Evolutionary conservation across 441 rosid genomes (phyloP).

Genomic region (Populus hybrid): DNA sequence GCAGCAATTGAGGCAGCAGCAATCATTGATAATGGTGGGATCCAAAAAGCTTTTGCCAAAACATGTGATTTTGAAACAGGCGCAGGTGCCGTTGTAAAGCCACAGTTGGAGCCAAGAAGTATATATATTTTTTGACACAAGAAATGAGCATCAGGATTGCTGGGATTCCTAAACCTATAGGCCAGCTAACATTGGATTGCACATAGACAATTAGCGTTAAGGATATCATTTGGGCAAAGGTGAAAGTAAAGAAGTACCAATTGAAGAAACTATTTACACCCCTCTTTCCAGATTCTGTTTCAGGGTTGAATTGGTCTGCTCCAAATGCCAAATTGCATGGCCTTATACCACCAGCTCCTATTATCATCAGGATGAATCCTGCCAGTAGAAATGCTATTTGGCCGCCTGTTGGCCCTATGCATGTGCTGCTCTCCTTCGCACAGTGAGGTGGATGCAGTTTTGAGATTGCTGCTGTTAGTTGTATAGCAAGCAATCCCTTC

Average conservation of each 20-base stretch:
- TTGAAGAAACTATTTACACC: constrained; percentile 77
- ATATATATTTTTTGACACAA: constrained; percentile 13
- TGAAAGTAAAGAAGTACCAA: constrained; percentile 80
- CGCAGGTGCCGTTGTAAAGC: too few species aligned
- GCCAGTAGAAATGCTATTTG: constrained; percentile 53
- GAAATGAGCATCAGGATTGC: constrained; percentile 56
- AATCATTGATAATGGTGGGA: too few species aligned
- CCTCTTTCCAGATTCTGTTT: constrained; percentile 59
- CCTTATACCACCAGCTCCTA: constrained; percentile 70
- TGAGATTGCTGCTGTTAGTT: too few species aligned
- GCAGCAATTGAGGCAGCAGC: too few species aligned
- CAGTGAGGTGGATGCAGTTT: constrained; percentile 62
- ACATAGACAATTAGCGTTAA: constrained; percentile 60
- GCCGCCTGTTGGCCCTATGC: constrained; percentile 50
- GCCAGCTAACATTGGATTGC: constrained; percentile 74
- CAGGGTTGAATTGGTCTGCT: constrained; percentile 73
- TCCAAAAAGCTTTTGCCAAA: too few species aligned
- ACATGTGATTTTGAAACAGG: too few species aligned
- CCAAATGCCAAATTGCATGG: constrained; percentile 82
- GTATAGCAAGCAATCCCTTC: too few species aligned
- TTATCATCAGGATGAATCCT: constrained; percentile 54
- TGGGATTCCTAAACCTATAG: constrained; percentile 67
- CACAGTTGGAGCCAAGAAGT: too few species aligned
- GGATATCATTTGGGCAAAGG: constrained; percentile 64
- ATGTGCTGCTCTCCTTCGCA: constrained; percentile 25